Base-by-base conservation (phyloP, 2,329 filamentous ascomycete genomes). In the Colletotrichum eleusines region DNA sequence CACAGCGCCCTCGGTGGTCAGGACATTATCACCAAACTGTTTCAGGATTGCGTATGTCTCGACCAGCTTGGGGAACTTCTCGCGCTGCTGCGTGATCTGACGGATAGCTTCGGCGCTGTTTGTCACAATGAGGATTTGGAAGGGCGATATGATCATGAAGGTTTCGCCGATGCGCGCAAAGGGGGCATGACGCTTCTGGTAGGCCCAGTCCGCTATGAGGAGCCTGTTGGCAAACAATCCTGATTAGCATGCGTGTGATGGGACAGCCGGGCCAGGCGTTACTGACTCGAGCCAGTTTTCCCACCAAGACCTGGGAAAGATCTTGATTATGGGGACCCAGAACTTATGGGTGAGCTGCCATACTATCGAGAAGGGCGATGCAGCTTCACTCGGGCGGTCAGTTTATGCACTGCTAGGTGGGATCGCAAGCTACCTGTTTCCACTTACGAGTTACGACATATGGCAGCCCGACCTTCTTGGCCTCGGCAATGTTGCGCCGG, bases 1-100 rank as follows among this genome's bases (percentile, higher is more conserved):
- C 35, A 87, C 80, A 1, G 83, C 77, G 1, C 92, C 92, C 78
- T 95, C 92, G 2, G 90, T 89, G 0, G 89, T 89, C 28, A 95
- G 80, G 1, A 95, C 86, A 77, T 93, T 95, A 66, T 89, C 85
- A 44, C 93, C 92, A 77, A 91, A 95, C 61, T 74, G 72, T 48
- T 72, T 63, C 38, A 93, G 81, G 18, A 88, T 82, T 23, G 78
- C 79, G 75, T 93, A 93, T 64, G 87, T 80, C 69, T 87, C 80
- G 18, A 88, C 85, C 9, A 89, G 88, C 80, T 94, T 93, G 54
- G 90, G 91, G 76, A 95, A 95, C 71, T 90, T 87, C 58, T 92
- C 91, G 53, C 92, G 86, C 57, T 90, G 84, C 5, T 85, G 83
- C 1, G 89, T 89, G 63, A 95, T 87, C 77, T 93, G 90, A 67